Conservation (phyloP, 1,284 basidiomycete genomes). For the Ustilago hordei region DNA sequence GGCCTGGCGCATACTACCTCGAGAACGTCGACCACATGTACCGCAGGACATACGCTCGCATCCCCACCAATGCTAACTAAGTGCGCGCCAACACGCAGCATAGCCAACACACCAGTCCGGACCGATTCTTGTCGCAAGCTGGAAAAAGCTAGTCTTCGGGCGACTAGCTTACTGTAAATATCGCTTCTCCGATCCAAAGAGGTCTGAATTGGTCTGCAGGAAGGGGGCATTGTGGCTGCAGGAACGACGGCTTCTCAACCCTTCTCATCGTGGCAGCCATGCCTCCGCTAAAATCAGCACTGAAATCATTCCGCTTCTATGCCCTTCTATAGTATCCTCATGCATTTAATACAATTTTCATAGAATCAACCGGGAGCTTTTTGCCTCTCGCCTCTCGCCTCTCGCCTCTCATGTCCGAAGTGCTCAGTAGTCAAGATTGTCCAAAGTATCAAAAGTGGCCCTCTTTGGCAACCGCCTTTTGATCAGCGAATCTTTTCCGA, state of each 20-base stretch:
- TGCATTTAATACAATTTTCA: slow-evolving; percentile 17
- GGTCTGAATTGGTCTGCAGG: neutral
- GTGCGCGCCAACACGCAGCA: neutral
- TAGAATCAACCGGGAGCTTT: slow-evolving; percentile 17
- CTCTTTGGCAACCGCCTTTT: no score
- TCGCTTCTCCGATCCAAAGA: neutral
- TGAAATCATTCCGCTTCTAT: slow-evolving; percentile 9
- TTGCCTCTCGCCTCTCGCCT: neutral
- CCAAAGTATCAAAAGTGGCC: neutral
- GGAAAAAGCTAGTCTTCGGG: neutral
- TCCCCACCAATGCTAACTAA: slow-evolving; percentile 50
- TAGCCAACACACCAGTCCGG: neutral
- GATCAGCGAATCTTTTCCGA: neutral
- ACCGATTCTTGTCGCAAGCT: neutral
- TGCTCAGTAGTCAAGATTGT: neutral
- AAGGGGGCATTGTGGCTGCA: neutral
- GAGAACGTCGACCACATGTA: slow-evolving; percentile 90
- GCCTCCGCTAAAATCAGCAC: neutral
- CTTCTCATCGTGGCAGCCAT: neutral
- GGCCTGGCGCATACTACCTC: slow-evolving; percentile 94
- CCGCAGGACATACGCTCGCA: slow-evolving; percentile 82
- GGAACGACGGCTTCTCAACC: neutral
- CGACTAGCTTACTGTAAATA: slow-evolving; percentile 13
- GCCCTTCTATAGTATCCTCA: slow-evolving; percentile 8
- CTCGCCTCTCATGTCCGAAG: slow-evolving; percentile 2